Base-by-base conservation (phyloP, 2,329 filamentous ascomycete species). In the Aspergillus tanneri region DNA sequence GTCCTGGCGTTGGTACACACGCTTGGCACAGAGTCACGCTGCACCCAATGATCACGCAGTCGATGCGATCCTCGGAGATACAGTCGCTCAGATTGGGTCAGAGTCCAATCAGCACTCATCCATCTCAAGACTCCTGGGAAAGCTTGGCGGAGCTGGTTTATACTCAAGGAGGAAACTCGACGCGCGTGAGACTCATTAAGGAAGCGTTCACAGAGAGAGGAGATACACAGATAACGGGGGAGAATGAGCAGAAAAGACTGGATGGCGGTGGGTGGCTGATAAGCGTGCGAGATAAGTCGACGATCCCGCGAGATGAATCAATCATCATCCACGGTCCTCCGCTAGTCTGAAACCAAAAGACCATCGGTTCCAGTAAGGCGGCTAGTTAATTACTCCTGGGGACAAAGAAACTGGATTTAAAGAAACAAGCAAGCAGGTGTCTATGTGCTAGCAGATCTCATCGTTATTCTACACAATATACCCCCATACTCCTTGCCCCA, bases 391-490 rank as follows among this genome's bases (percentile, higher is more conserved):
- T n/a, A n/a, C n/a, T n/a, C n/a, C n/a, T n/a, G n/a, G n/a, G n/a
- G n/a, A n/a, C n/a, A n/a, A n/a, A n/a, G n/a, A n/a, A n/a, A n/a
- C n/a, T n/a, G 25, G 8, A 28, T 28, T 21, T 14, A 12, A 39
- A 36, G 23, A 22, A 40, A n/a, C n/a, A n/a, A n/a, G n/a, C n/a
- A n/a, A 16, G 14, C 14, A 34, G 30, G 46, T 54, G 54, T 69
- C 63, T 70, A 70, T 67, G 61, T 65, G 65, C 62, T 63, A 65
- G 63, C 59, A 55, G 58, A 63, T 62, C 53, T 60, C 58, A 62
- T 62, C 61, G 56, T 56, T 69, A 70, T 65, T 69, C 67, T 69
- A 70, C 65, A 67, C 55, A 57, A 39, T 55, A 55, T 56, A 65
- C 40, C 49, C 53, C 54, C 53, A 52, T 50, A 42, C 47, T 35